These are phyloP conservation scores for Dovyalis caffra DNA, from an alignment of 345 rosid species.

Conservation along the genomic window DNA sequence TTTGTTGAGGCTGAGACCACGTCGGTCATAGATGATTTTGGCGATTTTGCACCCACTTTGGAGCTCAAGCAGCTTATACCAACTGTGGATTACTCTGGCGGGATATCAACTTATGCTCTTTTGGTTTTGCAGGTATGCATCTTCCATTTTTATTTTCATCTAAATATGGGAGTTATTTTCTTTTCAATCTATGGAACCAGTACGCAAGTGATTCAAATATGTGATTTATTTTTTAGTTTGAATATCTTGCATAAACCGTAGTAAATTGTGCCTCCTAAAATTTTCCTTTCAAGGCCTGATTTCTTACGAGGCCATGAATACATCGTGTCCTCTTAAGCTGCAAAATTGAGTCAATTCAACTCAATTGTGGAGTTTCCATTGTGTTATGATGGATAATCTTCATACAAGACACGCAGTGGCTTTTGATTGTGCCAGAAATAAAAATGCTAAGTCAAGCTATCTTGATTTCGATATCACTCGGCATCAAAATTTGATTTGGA, in stretches of 20 bases:
- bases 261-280: background rate
- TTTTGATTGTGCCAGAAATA: background rate
- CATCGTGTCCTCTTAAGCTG: background rate
- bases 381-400: background rate
- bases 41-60: slow-evolving; percentile 85
- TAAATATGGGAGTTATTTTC: background rate
- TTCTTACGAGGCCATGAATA: background rate
- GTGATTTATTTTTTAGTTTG: background rate
- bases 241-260: background rate
- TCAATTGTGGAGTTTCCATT: background rate
- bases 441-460: background rate
- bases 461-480: background rate
- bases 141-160: background rate
- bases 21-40: slow-evolving; percentile 68
- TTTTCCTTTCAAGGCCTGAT: background rate
- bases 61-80: slow-evolving; percentile 86
- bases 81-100: slow-evolving; percentile 76
- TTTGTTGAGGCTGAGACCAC: slow-evolving; percentile 76
- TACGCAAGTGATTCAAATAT: background rate
- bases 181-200: background rate
- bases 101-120: slow-evolving; percentile 69
- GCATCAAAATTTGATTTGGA: background rate
- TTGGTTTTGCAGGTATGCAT: slow-evolving; percentile 75
- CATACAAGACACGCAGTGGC: background rate
- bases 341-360: background rate